These are phyloP conservation scores for Sphaerosporella brunnea DNA, from an alignment of 495 filamentous ascomycete species.

Conservation along the genomic window DNA sequence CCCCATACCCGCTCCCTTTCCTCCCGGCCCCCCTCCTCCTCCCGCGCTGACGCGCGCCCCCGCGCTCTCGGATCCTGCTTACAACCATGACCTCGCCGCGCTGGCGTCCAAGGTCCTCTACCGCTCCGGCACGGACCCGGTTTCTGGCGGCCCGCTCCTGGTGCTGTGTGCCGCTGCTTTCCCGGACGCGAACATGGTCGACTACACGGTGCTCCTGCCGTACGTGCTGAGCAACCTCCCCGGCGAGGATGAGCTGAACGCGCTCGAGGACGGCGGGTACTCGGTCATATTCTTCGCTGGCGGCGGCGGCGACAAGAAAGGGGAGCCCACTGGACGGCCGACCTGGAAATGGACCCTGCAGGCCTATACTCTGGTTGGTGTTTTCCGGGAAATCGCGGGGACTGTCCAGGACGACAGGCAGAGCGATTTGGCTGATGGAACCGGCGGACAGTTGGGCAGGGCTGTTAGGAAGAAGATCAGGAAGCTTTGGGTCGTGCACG, in stretches of 20 bases:
- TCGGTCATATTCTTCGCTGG: slow-evolving; percentile 42
- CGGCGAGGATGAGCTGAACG: slow-evolving; percentile 36
- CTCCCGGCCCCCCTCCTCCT: neutral
- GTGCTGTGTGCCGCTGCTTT: slow-evolving; percentile 40
- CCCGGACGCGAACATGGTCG: slow-evolving; percentile 32
- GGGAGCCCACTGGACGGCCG: slow-evolving; percentile 27
- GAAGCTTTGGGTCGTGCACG: slow-evolving; percentile 40
- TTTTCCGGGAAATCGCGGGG: neutral
- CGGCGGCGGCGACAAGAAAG: slow-evolving; percentile 28
- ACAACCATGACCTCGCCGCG: slow-evolving; percentile 28
- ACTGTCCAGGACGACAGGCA: neutral
- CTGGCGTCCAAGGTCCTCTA: slow-evolving; percentile 34
- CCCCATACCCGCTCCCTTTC: neutral
- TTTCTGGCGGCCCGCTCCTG: slow-evolving; percentile 32
- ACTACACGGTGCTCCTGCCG: slow-evolving; percentile 39
- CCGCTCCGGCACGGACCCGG: slow-evolving; percentile 33
- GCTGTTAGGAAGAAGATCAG: slow-evolving; percentile 37
- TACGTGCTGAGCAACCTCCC: slow-evolving; percentile 39
- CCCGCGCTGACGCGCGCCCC: slow-evolving; percentile 9
- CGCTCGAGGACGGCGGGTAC: slow-evolving; percentile 28
- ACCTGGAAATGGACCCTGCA: slow-evolving; percentile 42
- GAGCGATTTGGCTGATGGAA: slow-evolving; percentile 9
- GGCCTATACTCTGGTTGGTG: slow-evolving; percentile 34
- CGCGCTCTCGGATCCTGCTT: slow-evolving; percentile 22
- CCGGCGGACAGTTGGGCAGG: slow-evolving; percentile 28